Evolutionary conservation across 2,329 filamentous ascomycete species (phyloP), one percentile per base, ranked within the genome.

Genomic region (Diaporthe sp.): DNA sequence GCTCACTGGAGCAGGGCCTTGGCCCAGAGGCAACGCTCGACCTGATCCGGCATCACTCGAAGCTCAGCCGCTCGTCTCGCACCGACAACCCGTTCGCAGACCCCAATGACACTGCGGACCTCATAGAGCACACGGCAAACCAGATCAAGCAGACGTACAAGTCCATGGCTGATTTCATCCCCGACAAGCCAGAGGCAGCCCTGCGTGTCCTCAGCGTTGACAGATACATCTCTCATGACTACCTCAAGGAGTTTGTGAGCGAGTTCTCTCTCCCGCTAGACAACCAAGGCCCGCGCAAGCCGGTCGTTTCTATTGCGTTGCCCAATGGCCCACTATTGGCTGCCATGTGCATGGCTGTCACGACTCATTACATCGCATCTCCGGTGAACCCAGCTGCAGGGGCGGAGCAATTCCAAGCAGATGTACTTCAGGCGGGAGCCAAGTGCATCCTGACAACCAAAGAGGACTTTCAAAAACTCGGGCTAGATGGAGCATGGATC

Each of bases 291-390:
- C 15, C n/a, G 0, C 44, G 53, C 46, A 77, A 77, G 55, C 77
- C 77, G 17, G 78, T 69, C 46, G 62, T 77, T 0, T 73, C 77
- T 12, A 75, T 79, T 53, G 69, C 77, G 17, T 49, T 79, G 1
- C 77, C 78, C 1, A 78, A 78, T 39, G 77, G 77, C 10, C 77
- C 78, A 6, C 68, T 79, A 9, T 62, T 78, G 28, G 77, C 77
- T 13, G 77, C 78, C 10, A 72, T 78, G 17, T 78, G 75, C n/a
- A 34, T 79, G 9, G 78, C 78, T 37, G 78, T 78, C 4, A 74
- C 77, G 0, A 70, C 74, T 25, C 77, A 77, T 62, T 78, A 79
- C 67, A 70, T 71, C 25, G 77, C 77, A 13, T 77, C 78, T 4
- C 78, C 77, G 1, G 75, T 78, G 37, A 76, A 78, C 51, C 75